Base-by-base conservation (phyloP, 2,329 filamentous ascomycete genomes). In the Colletotrichum echinochloae region DNA sequence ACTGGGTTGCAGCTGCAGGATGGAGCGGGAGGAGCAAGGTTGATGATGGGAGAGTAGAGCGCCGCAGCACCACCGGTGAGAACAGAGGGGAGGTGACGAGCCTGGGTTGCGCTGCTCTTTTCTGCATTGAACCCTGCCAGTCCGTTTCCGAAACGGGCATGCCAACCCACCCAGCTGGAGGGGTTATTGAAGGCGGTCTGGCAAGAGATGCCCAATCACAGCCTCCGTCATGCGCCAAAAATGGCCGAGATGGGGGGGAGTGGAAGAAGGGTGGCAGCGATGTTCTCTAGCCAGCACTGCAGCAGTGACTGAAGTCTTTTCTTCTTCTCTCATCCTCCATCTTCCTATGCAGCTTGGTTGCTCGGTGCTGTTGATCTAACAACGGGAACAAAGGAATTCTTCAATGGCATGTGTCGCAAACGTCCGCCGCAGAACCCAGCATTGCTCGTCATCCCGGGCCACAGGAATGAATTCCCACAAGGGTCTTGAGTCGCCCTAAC, bases 151-250 rank as follows among this genome's bases (percentile, higher is more conserved):
- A 71, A 63, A 68, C 64, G 64, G 68, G 14, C 57, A 48, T 26
- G 12, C 33, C 14, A 61, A 62, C 54, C 68, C 64, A 67, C 68
- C 57, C 30, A 26, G 39, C 41, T 37, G 54, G 51, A 30, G 64
- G 57, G 60, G 60, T 62, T 69, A 39, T 60, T 52, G 33, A 68
- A 68, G 68, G 68, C 64, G 64, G 64, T 71, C 68, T 71, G 59
- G 65, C 44, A 12, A 12, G 37, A 23, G 8, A 48, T n/a, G 44
- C 5, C 68, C 68, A 71, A 71, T 71, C 68, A 71, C 52, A 48
- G 44, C 39, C 26, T 33, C 41, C 20, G 20, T 54, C 55, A 41
- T 64, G 48, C 37, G 52, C 52, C 60, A 35, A 51, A 52, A 39
- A 23, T 23, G 52, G 23, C 51, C 30, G 37, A 39, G 35, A 39